Conservation (phyloP, 768 basidiomycete species). For the Boletales sp. region DNA sequence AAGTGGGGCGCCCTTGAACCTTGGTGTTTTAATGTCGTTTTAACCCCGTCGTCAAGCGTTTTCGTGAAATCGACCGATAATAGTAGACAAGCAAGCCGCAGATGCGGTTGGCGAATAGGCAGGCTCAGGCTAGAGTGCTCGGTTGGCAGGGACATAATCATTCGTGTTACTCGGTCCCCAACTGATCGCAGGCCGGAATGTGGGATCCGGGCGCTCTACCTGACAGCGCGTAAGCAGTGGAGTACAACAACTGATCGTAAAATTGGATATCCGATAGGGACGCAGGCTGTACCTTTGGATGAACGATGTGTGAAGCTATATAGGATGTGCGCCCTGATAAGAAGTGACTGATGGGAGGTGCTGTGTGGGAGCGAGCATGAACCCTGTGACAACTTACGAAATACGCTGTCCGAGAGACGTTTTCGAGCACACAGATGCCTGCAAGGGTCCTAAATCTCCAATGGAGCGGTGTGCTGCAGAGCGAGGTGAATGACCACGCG, state of each 20-base stretch:
- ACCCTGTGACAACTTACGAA: slow-evolving; percentile 11
- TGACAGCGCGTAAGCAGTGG: slow-evolving; percentile 21
- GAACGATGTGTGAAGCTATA: slow-evolving; percentile 33
- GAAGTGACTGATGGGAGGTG: slow-evolving; percentile 49
- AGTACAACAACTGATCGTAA: slow-evolving; percentile 17
- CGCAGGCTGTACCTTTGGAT: slow-evolving; percentile 23
- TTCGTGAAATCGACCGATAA: neutral
- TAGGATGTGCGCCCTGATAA: slow-evolving; percentile 42
- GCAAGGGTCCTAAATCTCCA: neutral
- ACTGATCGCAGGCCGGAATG: neutral
- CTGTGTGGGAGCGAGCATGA: slow-evolving; percentile 27
- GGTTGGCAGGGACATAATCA: too few species aligned
- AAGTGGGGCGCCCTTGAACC: slow-evolving; percentile 20
- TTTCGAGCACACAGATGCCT: neutral
- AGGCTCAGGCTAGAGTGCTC: too few species aligned
- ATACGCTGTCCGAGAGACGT: neutral
- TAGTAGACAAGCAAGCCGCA: too few species aligned
- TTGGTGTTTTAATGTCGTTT: slow-evolving; percentile 22
- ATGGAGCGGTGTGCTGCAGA: neutral
- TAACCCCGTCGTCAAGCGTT: slow-evolving; percentile 13
- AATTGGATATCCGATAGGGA: slow-evolving; percentile 31
- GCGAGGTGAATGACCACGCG: neutral
- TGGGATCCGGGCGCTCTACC: slow-evolving; percentile 14
- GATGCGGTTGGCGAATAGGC: too few species aligned
- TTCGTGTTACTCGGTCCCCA: neutral